These are phyloP conservation scores for Sonneratia alba DNA, from an alignment of 345 rosid genomes.

Conservation along the genomic window DNA sequence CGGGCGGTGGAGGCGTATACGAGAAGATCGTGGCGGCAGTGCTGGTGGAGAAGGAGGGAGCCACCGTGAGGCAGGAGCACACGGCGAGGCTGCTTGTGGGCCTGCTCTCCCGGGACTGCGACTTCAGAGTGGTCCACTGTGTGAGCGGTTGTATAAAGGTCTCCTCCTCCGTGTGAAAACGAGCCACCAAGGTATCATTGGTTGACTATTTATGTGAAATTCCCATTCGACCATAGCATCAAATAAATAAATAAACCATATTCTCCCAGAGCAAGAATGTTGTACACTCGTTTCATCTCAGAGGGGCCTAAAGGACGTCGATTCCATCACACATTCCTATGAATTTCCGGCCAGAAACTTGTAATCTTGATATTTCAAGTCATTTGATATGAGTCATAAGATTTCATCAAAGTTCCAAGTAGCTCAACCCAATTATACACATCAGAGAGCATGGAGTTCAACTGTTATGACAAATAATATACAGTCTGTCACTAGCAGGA, in stretches of 20 bases:
- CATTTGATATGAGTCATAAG: too few species aligned
- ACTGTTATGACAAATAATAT: neutral
- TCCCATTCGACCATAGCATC: too few species aligned
- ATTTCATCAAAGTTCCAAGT: neutral
- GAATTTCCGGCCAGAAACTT: too few species aligned
- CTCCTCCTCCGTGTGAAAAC: neutral
- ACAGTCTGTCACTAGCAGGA: neutral
- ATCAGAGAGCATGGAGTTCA: neutral
- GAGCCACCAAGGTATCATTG: neutral
- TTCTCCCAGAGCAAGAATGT: too few species aligned
- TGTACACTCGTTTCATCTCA: too few species aligned
- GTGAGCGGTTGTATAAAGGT: neutral
- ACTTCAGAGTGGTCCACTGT: constrained; percentile 62
- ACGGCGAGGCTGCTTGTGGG: constrained; percentile 61
- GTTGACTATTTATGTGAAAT: neutral
- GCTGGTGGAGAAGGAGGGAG: constrained; percentile 72
- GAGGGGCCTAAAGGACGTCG: too few species aligned
- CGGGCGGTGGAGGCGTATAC: constrained; percentile 59
- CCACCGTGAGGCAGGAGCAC: constrained; percentile 52
- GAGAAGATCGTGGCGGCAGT: constrained; percentile 61
- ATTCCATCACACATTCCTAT: too few species aligned
- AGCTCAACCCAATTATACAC: neutral
- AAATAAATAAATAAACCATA: too few species aligned
- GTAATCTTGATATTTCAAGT: too few species aligned
- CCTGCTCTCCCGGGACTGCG: constrained; percentile 58